These are phyloP conservation scores for Excoecaria cochinchinensis DNA, from an alignment of 345 rosid species.

Conservation along the genomic window DNA sequence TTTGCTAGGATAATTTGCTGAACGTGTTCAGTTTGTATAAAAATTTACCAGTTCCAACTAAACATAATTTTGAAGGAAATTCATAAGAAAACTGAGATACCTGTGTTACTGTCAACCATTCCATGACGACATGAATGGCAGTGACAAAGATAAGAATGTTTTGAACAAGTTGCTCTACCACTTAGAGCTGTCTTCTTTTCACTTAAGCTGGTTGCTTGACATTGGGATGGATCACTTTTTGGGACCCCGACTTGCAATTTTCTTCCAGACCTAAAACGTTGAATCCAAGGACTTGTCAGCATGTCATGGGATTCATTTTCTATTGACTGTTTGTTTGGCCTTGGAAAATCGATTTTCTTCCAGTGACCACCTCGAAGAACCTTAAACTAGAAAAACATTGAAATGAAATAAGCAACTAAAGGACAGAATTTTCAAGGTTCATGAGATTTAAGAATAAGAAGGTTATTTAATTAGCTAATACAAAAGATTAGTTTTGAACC, in stretches of 20 bases:
- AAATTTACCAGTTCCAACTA: not conserved
- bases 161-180: constrained; percentile 32
- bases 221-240: constrained; percentile 25
- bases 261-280: constrained; percentile 45
- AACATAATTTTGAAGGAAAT: not conserved
- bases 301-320: constrained; percentile 26
- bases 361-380: constrained; percentile 67
- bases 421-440: not conserved
- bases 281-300: constrained; percentile 65
- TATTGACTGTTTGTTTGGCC: constrained; percentile 37
- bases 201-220: constrained; percentile 25
- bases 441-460: not conserved
- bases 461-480: not conserved
- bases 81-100: constrained; percentile 25
- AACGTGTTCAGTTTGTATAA: not conserved
- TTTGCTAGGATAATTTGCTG: not conserved
- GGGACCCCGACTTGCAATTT: constrained; percentile 17
- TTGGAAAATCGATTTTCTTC: constrained; percentile 48
- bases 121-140: constrained; percentile 24
- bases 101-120: constrained; percentile 38
- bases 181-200: constrained; percentile 36
- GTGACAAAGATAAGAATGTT: constrained; percentile 24
- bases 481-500: constrained; percentile 40
- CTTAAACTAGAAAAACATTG: constrained; percentile 50
- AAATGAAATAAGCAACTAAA: constrained; percentile 12